Evolutionary conservation across 2,329 filamentous ascomycete species (phyloP).

Genomic region (Fusarium sp.): DNA sequence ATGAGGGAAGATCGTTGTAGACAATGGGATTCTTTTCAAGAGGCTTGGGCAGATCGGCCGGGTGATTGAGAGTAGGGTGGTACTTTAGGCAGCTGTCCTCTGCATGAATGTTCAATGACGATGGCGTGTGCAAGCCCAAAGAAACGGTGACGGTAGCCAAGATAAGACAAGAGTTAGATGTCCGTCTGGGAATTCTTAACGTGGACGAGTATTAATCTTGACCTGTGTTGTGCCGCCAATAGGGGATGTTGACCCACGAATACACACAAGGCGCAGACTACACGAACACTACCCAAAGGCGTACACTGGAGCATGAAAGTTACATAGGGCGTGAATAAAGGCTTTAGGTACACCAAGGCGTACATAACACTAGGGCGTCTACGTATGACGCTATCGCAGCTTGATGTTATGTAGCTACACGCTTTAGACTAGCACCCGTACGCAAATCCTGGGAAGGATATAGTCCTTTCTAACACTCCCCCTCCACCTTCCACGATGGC

Average conservation of each 20-base stretch:
- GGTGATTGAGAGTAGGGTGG: not conserved
- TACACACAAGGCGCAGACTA: not conserved
- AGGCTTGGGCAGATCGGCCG: not conserved
- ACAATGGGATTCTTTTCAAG: not conserved
- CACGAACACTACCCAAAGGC: not conserved
- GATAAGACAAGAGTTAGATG: no score
- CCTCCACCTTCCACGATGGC: not conserved
- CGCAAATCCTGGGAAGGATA: not conserved
- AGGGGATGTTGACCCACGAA: not conserved
- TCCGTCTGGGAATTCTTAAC: not conserved
- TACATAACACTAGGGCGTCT: not conserved
- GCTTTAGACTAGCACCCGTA: not conserved
- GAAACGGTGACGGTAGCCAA: no score
- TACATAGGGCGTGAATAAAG: not conserved
- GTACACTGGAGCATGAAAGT: not conserved
- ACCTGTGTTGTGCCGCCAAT: not conserved
- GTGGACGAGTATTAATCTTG: not conserved
- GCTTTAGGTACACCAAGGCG: not conserved
- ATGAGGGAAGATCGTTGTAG: not conserved
- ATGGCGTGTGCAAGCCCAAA: not conserved
- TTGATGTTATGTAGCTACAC: not conserved
- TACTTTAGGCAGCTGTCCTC: slow-evolving; percentile 1
- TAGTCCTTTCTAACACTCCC: not conserved
- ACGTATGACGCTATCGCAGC: not conserved
- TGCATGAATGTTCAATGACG: not conserved